Conservation (phyloP, 2,329 filamentous ascomycete species). For the Pseudocercospora cruenta region DNA sequence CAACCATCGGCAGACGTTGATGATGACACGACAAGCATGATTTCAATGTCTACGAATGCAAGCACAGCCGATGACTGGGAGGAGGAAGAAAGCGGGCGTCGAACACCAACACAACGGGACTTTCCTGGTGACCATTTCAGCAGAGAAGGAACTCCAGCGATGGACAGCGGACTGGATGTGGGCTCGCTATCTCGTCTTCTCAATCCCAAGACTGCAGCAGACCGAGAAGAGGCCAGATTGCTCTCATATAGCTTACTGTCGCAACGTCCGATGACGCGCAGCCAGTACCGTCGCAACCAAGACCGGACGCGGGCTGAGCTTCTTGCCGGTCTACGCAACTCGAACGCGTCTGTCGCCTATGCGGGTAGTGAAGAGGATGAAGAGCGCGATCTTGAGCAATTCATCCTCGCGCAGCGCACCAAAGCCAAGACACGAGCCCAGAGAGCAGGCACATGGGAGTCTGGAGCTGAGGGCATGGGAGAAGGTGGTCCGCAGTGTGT, state of each 20-base stretch:
- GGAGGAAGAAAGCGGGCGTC: conserved; percentile 57
- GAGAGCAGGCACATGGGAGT: conserved; percentile 59
- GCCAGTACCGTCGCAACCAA: conserved; percentile 70
- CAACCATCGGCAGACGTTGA: conserved; percentile 63
- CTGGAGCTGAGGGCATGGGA: conserved; percentile 73
- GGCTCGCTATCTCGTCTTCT: conserved; percentile 73
- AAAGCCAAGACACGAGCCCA: conserved; percentile 47
- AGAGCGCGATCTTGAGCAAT: conserved; percentile 60
- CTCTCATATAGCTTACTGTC: conserved; percentile 78
- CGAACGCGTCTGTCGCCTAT: conserved; percentile 10
- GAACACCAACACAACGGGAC: conserved; percentile 73
- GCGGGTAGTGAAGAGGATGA: conserved; percentile 56
- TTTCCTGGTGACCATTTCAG: conserved; percentile 47
- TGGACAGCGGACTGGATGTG: conserved; percentile 44
- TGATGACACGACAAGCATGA: conserved; percentile 75
- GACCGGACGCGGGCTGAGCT: conserved; percentile 72
- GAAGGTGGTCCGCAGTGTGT: conserved; percentile 82
- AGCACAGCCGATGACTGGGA: conserved; percentile 49
- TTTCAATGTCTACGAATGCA: conserved; percentile 63
- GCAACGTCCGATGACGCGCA: conserved; percentile 76
- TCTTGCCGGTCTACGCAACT: conserved; percentile 50
- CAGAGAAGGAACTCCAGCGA: conserved; percentile 60
- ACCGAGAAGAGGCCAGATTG: conserved; percentile 77
- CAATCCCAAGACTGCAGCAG: conserved; percentile 75
- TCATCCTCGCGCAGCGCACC: conserved; percentile 59